Base-by-base conservation (phyloP, 352 stramenopile species). In the Thraustochytrium sp. region DNA sequence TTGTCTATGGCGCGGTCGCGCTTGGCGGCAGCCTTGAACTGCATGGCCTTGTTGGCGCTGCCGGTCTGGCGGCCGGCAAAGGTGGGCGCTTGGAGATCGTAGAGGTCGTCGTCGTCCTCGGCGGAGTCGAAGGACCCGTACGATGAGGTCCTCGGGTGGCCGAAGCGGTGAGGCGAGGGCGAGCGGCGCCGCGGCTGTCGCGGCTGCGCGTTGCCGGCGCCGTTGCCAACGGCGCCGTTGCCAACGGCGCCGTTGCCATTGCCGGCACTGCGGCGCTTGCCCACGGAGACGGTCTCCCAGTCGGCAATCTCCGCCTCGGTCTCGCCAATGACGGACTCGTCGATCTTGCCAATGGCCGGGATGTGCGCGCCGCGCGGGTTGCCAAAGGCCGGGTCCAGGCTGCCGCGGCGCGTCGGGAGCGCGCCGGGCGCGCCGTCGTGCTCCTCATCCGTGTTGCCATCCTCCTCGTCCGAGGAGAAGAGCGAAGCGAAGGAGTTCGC, bases 251-350 rank as follows among this genome's bases (percentile, higher is more conserved):
- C n/a, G n/a, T n/a, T n/a, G n/a, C n/a, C n/a, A n/a, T n/a, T n/a
- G n/a, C n/a, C n/a, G n/a, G n/a, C n/a, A n/a, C n/a, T n/a, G n/a
- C n/a, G n/a, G n/a, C n/a, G n/a, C 48, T 64, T 64, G 40, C 8
- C n/a, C 51, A 18, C 42, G 18, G 46, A 48, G 4, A 80, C 68
- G 13, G 68, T 80, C 26, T 80, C 68, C 68, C 68, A 80, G 34
- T 4, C 44, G 16, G 31, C n/a, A 11, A 51, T 26, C 37, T 80
- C 68, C 4, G 48, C 53, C 3, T 80, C 68, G 51, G 9, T 37
- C 36, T 80, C 68, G 51, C 68, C 68, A 75, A 80, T 68, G 51
- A 80, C 68, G 23, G 42, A 68, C 68, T 80, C 68, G 11, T 80
- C 42, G 46, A 80, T 80, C 31, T 48, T 42, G 40, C 68, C 53